Evolutionary conservation across 2,329 filamentous ascomycete genomes (phyloP), one percentile per base, ranked within the genome.

Genomic region (Fonsecaea erecta): DNA sequence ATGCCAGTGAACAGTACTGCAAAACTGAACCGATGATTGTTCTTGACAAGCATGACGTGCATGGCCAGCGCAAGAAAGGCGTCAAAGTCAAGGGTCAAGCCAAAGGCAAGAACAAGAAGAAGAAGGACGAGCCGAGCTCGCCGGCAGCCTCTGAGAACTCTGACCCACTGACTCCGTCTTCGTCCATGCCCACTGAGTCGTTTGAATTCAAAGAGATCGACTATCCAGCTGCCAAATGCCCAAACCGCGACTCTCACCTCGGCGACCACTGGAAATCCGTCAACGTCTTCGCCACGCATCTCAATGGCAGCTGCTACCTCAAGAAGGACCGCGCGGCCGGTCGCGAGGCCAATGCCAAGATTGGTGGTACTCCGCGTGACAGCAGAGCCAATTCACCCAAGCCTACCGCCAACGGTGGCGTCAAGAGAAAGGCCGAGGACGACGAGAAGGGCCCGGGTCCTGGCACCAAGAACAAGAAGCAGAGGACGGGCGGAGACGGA

Each of bases 31-130:
- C 86, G 3, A 84, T 85, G 78, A 83, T 86, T 52, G 81, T 81
- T 63, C 77, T 82, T 65, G 80, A 83, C 14, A 85, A 85, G 40
- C 84, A 87, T 73, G 86, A 88, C 71, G 85, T 88, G 59, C 87
- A 88, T 72, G 86, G 85, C 67, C 70, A 72, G 37, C 68, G 70
- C 18, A 72, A 69, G 62, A 72, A 72, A 63, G 70, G 70, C 8
- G 70, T 72, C 65, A 72, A 72, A 52, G 66, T 71, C 40, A 72
- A 72, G 57, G 70, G 70, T 28, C 68, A 70, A 34, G 62, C 68
- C 14, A 72, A 71, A 46, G 68, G 87, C 5, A 78, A 73, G 0
- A 85, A 80, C 62, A 83, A 84, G 0, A 83, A 79, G 71, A 77
- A 76, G 34, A 72, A 76, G 24, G 81, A 80, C 51, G 75, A 77